Base-by-base conservation (phyloP, 305 asterid species). In the Stenogyne calaminthoides region DNA sequence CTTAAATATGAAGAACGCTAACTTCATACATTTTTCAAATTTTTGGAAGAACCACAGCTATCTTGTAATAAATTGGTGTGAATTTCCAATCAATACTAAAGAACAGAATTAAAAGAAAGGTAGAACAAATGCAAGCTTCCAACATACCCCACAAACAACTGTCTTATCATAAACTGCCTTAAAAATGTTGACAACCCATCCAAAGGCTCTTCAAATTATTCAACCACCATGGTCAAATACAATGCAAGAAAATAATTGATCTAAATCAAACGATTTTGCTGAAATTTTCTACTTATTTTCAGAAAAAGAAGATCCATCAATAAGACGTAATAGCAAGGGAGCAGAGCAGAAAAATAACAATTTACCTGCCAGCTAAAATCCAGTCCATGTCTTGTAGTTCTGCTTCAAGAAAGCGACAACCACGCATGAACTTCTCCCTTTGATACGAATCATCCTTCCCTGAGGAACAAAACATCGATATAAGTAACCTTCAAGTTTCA, bases 351-450 rank as follows among this genome's bases (percentile, higher is more conserved):
- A 22, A 62, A 14, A 47, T 9, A 46, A 29, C 16, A 65, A 25
- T 61, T 46, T 84, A 94, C 98, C 91, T 83, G 79, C 98, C 98
- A 57, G 97, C 89, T 78, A 78, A 79, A 76, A 94, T 34, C 55
- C 97, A 84, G 70, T 94, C 99, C 97, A 82, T 92, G 73, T 94
- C 96, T 83, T 94, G 99, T 58, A 94, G 81, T 82, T 94, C 99
- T 15, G 99, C 99, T 88, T 92, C 98, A 20, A 94, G 98, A 73
- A 94, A 94, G 49, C 99, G 96, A 82, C 91, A 88, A 57, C 97
- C 97, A 20, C 99, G 98, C 96, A 88, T 94, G 72, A 87, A 90
- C 84, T 94, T 94, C 64, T 94, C 99, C 55, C 81, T 88, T 76
- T 86, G 91, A 73, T 65, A 94, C 0, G 99, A 87, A 74, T 89